Percentiles rank a stretch among this genome's conserved stretches.
phyloP scores from a whole-genome alignment of 352 stramenopile genomes.

The Elongisporangium prolatum region DNA sequence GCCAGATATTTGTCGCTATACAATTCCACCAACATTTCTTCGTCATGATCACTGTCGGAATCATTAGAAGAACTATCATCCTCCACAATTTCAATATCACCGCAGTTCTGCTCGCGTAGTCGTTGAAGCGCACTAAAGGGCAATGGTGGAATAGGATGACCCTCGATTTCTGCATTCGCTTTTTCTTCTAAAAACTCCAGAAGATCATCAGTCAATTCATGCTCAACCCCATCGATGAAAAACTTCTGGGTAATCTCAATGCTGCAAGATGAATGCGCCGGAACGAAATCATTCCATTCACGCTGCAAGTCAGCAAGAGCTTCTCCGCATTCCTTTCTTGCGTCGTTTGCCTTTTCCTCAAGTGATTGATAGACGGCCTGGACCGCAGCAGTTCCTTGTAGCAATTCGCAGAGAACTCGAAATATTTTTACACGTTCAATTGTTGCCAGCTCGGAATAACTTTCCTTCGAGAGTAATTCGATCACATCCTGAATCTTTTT shows the following conservation, averaged over 20 bases:
- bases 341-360: conserved; percentile 58
- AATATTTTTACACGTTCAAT: conserved; percentile 54
- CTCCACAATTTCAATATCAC: conserved; percentile 2
- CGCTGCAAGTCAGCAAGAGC: conserved; percentile 52
- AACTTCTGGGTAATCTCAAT: conserved; percentile 64
- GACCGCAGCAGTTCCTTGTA: conserved; percentile 43
- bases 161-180: conserved; percentile 54
- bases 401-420: conserved; percentile 58
- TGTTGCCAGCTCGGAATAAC: conserved; percentile 49
- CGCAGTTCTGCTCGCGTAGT: conserved; percentile 10
- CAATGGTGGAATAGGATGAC: conserved; percentile 34
- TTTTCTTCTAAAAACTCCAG: conserved; percentile 65
- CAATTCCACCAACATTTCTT: conserved; percentile 46
- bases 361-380: conserved; percentile 62
- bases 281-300: conserved; percentile 54
- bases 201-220: conserved; percentile 66
- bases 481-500: conserved; percentile 55
- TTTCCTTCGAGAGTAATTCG: conserved; percentile 64
- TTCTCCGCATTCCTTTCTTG: conserved; percentile 45
- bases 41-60: conserved; percentile 31
- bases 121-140: conserved; percentile 32
- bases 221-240: conserved; percentile 67
- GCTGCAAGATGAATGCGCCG: conserved; percentile 32
- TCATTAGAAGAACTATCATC: conserved; percentile 28
- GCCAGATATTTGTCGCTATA: conserved; percentile 47